Conservation (phyloP, 768 basidiomycete genomes). For the Kwoniella bestiolae region DNA sequence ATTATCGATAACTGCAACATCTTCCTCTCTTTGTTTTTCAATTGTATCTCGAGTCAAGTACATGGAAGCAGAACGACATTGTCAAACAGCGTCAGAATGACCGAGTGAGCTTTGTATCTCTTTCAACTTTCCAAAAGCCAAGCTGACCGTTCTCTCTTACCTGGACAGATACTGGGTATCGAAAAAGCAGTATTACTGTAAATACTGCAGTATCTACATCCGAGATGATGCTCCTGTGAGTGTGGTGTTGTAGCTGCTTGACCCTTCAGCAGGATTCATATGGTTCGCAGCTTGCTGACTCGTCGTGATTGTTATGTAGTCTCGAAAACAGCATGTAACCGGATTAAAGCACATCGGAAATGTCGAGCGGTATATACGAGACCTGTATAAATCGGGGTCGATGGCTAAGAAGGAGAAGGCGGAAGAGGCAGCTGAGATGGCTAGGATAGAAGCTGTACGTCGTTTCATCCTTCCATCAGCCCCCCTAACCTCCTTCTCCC, state of each 20-base stretch:
- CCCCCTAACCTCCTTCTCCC: too few relatives aligned
- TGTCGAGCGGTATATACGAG: conserved; percentile 85
- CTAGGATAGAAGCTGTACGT: conserved; percentile 78
- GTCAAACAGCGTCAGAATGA: conserved; percentile 29
- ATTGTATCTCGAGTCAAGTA: background rate
- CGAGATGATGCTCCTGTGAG: conserved; percentile 78
- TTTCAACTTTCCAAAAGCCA: background rate
- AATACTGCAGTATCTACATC: conserved; percentile 95
- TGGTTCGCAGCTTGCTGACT: too few relatives aligned
- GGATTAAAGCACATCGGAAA: conserved; percentile 94
- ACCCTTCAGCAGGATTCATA: conserved; percentile 12
- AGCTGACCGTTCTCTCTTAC: background rate
- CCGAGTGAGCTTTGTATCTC: conserved; percentile 34
- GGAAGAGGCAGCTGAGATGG: conserved; percentile 84
- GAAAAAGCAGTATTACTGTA: conserved; percentile 74
- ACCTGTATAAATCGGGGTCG: conserved; percentile 86
- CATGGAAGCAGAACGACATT: background rate
- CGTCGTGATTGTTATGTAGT: too few relatives aligned
- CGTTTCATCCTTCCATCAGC: too few relatives aligned
- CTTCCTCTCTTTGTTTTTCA: background rate
- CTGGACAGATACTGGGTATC: conserved; percentile 55
- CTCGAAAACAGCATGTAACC: conserved; percentile 86
- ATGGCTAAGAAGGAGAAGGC: conserved; percentile 55
- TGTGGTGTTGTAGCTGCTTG: too few relatives aligned
- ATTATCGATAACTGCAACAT: too few relatives aligned